A percentile compares a stretch with the other conserved stretches of the same genome.
Evolutionary conservation across 768 basidiomycete genomes (phyloP).

Genomic region (Pleurotus tuoliensis): DNA sequence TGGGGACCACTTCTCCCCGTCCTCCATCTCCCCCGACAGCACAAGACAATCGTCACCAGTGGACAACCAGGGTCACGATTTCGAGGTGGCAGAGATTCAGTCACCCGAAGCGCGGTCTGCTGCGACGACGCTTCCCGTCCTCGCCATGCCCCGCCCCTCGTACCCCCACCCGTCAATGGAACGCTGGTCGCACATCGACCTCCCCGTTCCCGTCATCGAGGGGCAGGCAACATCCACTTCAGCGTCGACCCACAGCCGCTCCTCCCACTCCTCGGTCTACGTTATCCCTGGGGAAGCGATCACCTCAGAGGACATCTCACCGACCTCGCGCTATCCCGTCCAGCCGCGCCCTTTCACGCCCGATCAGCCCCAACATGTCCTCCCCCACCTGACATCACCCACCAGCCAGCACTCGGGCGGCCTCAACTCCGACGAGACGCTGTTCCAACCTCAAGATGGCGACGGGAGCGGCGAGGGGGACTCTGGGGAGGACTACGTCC

Average conservation of each 20-base stretch:
- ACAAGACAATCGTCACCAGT: neutral
- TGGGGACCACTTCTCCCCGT: neutral
- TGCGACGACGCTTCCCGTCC: neutral
- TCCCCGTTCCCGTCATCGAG: neutral
- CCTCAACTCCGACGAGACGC: neutral
- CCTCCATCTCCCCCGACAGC: neutral
- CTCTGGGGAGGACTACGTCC: neutral
- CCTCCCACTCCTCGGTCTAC: neutral
- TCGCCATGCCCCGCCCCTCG: conserved; percentile 1
- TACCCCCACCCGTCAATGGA: neutral
- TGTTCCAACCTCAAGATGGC: neutral
- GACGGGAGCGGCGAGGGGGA: neutral
- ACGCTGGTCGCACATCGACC: neutral
- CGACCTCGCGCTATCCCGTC: neutral
- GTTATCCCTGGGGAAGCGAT: conserved; percentile 4
- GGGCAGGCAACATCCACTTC: too few relatives aligned
- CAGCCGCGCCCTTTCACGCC: neutral
- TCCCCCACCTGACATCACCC: neutral
- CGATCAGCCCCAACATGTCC: neutral
- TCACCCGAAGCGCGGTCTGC: neutral
- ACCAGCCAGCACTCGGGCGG: neutral
- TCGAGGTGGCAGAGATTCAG: too few relatives aligned
- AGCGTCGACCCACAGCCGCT: neutral
- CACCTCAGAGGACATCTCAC: conserved; percentile 3
- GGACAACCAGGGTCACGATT: neutral